Base-by-base conservation (phyloP, 441 rosid species). In the Corymbia calophylla region DNA sequence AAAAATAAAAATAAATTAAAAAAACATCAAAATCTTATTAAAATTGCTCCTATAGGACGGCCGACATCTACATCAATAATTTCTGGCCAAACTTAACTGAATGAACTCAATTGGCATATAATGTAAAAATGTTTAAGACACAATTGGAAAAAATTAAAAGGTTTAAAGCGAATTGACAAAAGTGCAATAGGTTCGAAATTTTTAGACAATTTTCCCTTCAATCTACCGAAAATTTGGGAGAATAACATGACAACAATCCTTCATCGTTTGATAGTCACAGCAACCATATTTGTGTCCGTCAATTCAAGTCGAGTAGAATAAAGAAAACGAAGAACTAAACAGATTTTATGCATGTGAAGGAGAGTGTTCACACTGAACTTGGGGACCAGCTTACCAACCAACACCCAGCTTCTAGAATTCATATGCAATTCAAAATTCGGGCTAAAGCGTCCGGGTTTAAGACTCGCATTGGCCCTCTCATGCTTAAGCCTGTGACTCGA, bases 121-220 rank as follows among this genome's bases (percentile, higher is more conserved):
- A 56, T 5, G 5, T 56, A 3, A 56, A 56, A 56, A 56, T 0
- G 4, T 0, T 25, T 58, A 58, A 0, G 14, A 25, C 0, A 23
- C 1, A 25, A 58, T 58, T 58, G 3, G 11, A 0, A 58, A 58
- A 58, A 58, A 58, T 58, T 9, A 0, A 23, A 23, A 25, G 0
- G 0, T 10, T 23, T 4, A 3, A 58, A 58, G 5, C 4, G 44
- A 39, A 39, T 39, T 39, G 44, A 6, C 6, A 39, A 39, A 39
- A 39, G 44, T 39, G 44, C 44, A 39, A 39, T 39, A 39, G 6
- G 0, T 25, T 25, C 1, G 0, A 0, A 0, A 25, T 58, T 25
- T 9, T 58, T 25, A 23, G n/a, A 58, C 3, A 2, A 9, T 25
- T 58, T 58, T 10, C 10, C 14, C n/a, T 58, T 25, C 6, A 0